Evolutionary conservation across 2,329 filamentous ascomycete genomes (phyloP).

Genomic region (Cordyceps cateniannulata): DNA sequence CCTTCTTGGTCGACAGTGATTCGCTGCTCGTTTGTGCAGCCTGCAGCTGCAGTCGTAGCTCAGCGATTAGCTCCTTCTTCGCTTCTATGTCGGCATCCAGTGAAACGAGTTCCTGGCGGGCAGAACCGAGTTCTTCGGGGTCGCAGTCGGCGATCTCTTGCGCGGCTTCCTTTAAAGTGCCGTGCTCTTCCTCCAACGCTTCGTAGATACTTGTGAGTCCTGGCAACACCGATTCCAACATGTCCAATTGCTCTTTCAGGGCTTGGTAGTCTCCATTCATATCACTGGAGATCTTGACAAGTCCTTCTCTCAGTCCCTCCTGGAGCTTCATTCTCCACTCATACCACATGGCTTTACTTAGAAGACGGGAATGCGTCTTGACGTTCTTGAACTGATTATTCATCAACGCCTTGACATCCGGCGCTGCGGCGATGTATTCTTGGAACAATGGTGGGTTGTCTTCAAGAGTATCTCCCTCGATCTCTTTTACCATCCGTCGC

Average conservation of each 20-base stretch:
- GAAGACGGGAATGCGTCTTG: conserved; percentile 81
- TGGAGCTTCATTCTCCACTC: conserved; percentile 91
- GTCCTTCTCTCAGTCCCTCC: conserved; percentile 70
- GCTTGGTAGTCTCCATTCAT: conserved; percentile 68
- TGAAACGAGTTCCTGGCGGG: conserved; percentile 60
- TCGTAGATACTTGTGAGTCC: conserved; percentile 54
- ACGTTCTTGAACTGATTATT: conserved; percentile 97
- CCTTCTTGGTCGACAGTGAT: conserved; percentile 58
- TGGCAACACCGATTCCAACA: conserved; percentile 64
- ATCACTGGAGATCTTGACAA: conserved; percentile 67
- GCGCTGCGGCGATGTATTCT: conserved; percentile 80
- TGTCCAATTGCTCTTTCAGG: conserved; percentile 60
- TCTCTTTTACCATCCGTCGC: conserved; percentile 79
- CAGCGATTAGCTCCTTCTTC: conserved; percentile 61
- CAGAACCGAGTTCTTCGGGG: conserved; percentile 66
- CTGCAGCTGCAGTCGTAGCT: conserved; percentile 59
- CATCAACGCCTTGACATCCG: conserved; percentile 79
- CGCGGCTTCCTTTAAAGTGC: conserved; percentile 63
- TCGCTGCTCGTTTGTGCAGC: conserved; percentile 61
- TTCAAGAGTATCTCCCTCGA: conserved; percentile 80
- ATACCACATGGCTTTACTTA: conserved; percentile 97
- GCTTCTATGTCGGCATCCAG: conserved; percentile 63
- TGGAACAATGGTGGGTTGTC: conserved; percentile 88
- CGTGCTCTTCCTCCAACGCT: conserved; percentile 55
- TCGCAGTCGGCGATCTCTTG: conserved; percentile 74